Conservation (phyloP, 768 basidiomycete species). For the Gelatoporia subvermispora region DNA sequence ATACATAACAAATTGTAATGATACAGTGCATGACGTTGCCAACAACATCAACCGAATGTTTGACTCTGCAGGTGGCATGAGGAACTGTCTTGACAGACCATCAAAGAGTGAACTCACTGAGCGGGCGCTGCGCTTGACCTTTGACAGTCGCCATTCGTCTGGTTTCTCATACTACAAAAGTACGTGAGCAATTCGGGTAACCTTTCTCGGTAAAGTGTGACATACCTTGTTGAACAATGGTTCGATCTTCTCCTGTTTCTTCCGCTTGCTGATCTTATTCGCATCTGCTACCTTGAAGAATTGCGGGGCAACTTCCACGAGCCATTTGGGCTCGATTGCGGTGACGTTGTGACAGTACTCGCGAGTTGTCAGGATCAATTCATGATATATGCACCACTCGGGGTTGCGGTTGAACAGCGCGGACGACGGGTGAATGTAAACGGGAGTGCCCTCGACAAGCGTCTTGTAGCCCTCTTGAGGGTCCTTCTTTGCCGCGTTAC, state of each 20-base stretch:
- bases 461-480: constrained; percentile 98
- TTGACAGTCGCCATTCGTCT: constrained; percentile 92
- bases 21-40: too few species aligned
- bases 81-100: not conserved
- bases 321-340: constrained; percentile 96
- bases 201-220: not conserved
- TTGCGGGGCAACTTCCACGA: constrained; percentile 95
- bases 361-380: constrained; percentile 92
- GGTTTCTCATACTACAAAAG: constrained; percentile 69
- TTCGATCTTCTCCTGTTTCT: constrained; percentile 95
- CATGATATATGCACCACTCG: constrained; percentile 95
- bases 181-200: constrained; percentile 1
- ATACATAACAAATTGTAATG: too few species aligned
- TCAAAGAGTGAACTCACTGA: constrained; percentile 34
- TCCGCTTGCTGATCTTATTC: constrained; percentile 96
- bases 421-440: constrained; percentile 97
- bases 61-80: constrained; percentile 48
- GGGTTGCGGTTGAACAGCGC: constrained; percentile 95
- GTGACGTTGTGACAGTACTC: constrained; percentile 93
- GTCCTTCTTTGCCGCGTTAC: constrained; percentile 98
- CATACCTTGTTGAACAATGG: constrained; percentile 83
- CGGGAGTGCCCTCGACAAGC: constrained; percentile 94
- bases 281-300: constrained; percentile 99
- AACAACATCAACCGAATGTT: constrained; percentile 69
- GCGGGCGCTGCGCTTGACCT: constrained; percentile 85